Percentiles rank a stretch among this genome's conserved stretches.
Evolutionary conservation across 1,284 basidiomycete genomes (phyloP).

Genomic region (Moesziomyces aphidis): DNA sequence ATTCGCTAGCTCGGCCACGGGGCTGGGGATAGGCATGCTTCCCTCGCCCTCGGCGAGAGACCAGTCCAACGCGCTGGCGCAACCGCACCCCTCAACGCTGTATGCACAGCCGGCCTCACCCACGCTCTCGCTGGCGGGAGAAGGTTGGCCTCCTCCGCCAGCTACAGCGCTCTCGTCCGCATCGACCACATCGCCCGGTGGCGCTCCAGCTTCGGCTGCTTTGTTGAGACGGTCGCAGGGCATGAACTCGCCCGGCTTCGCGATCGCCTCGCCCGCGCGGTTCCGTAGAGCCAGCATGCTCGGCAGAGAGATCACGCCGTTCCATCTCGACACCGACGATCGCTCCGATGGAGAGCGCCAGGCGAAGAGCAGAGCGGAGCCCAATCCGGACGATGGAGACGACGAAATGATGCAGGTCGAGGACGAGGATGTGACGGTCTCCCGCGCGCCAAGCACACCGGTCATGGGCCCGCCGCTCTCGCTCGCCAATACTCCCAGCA

Average conservation of each 20-base stretch:
- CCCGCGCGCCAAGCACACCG: constrained; percentile 21
- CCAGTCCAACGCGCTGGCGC: constrained; percentile 14
- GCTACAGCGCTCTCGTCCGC: constrained; percentile 11
- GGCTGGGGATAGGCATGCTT: constrained; percentile 31
- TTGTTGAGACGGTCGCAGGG: constrained; percentile 25
- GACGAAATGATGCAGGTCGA: constrained; percentile 43
- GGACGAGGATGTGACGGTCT: constrained; percentile 18
- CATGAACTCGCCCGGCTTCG: constrained; percentile 36
- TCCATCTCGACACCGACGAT: constrained; percentile 31
- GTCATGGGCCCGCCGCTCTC: constrained; percentile 37
- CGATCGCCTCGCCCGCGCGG: constrained; percentile 31
- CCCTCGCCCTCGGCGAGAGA: constrained; percentile 34
- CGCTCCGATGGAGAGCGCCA: constrained; percentile 13
- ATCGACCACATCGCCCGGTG: constrained; percentile 16
- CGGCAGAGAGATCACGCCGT: constrained; percentile 52
- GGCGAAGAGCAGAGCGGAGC: not conserved
- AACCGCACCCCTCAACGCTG: not conserved
- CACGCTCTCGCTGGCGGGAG: constrained; percentile 22
- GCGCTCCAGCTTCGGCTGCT: constrained; percentile 16
- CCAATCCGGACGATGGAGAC: constrained; percentile 38
- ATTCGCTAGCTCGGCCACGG: constrained; percentile 9
- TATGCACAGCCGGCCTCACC: constrained; percentile 27
- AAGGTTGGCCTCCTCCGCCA: constrained; percentile 33
- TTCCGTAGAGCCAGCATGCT: constrained; percentile 55
- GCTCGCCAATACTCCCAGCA: constrained; percentile 24